Evolutionary conservation across 352 stramenopile species (phyloP), one percentile per base, ranked within the genome.

Genomic region (Phytophthora colocasiae): DNA sequence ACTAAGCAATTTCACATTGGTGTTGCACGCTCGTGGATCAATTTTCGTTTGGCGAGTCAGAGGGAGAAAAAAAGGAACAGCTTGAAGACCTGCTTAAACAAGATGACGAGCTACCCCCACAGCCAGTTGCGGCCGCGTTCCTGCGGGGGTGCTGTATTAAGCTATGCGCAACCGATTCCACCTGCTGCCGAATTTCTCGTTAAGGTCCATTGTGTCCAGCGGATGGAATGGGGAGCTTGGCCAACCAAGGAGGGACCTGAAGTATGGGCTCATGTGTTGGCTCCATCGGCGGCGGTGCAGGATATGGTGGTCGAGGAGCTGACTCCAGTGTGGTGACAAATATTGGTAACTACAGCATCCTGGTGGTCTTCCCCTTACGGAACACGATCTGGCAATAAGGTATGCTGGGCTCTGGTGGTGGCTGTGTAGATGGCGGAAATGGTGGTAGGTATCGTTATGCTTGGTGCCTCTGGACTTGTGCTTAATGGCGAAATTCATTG

Each of bases 401-500:
- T 9, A 85, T 89, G 72, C 60, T 95, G 6, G 86, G 86, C 11
- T 92, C 84, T 9, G 86, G 84, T 54, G 86, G 86, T 27, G 84
- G 86, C 0, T 95, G 86, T 36, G 80, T 89, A 4, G 75, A 80
- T 31, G 84, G 82, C 2, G 86, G 86, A 26, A 80, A 83, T 15
- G 86, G 86, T 32, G 86, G 86, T 19, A n/a, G 86, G 86, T 43
- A 76, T 94, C 19, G 74, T 91, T 4, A 82, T 90, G 65, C 54
- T 94, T 34, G 86, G 84, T 26, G 83, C 86, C 0, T 60, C 64
- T 4, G 78, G 75, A 4, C 63, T 94, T n/a, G 64, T 88, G 14
- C 65, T 94, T 0, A 81, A 92, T 63, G 86, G 86, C n/a, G 75
- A 85, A 19, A 80, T 94, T 27, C 62, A 86, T 32, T 91, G 84